A percentile compares a stretch with the other conserved stretches of the same genome.
Evolutionary conservation across 192 early-diverging fungal genomes (phyloP).

Genomic region (Backusella luteola): DNA sequence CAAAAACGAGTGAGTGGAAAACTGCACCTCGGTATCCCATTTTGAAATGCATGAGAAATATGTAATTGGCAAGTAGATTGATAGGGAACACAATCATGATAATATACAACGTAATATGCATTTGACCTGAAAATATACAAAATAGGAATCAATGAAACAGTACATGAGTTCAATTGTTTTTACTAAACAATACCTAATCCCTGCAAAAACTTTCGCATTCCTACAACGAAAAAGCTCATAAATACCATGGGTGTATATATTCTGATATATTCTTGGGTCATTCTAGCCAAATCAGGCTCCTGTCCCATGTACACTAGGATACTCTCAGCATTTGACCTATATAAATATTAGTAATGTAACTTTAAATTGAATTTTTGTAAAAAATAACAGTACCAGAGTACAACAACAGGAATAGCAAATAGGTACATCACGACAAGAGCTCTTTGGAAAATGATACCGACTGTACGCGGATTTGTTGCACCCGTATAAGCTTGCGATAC

Average conservation of each 20-base stretch:
- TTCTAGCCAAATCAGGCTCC: constrained; percentile 19
- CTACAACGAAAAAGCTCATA: constrained; percentile 8
- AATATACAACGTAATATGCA: constrained; percentile 27
- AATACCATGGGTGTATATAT: constrained; percentile 15
- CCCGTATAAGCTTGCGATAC: constrained; percentile 31
- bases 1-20: neutral
- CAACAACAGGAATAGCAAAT: constrained; percentile 12
- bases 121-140: constrained; percentile 15
- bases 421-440: constrained; percentile 14
- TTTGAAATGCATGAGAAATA: constrained; percentile 13
- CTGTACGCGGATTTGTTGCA: constrained; percentile 15
- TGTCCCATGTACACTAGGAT: constrained; percentile 29
- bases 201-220: constrained; percentile 23
- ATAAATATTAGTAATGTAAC: neutral
- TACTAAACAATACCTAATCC: constrained; percentile 3
- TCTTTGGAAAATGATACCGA: constrained; percentile 30
- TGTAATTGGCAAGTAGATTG: constrained; percentile 12
- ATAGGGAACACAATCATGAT: constrained; percentile 22
- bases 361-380: neutral
- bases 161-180: neutral
- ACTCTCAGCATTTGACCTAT: constrained; percentile 23
- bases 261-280: constrained; percentile 19
- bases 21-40: constrained; percentile 20
- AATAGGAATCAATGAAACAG: neutral
- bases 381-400: constrained; percentile 19